Conservation (phyloP, 306 rosid genomes). For the Cucumis cinereus region DNA sequence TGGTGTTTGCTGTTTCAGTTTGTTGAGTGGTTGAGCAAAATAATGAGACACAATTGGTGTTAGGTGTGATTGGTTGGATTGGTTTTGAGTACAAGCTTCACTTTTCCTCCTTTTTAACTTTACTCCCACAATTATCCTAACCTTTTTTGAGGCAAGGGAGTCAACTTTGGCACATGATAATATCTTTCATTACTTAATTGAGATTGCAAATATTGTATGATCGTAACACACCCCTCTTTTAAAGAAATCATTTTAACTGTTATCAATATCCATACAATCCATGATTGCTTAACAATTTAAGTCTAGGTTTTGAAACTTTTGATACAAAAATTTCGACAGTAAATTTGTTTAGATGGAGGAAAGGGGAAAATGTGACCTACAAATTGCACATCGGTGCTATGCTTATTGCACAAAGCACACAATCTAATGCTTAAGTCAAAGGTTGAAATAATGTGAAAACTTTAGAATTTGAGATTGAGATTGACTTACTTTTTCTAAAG, state of each 20-base stretch:
- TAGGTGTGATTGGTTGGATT: conserved; percentile 14
- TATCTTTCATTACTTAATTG: background rate
- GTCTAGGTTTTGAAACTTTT: background rate
- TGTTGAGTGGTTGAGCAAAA: conserved; percentile 11
- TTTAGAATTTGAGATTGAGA: too few species aligned
- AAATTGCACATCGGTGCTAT: too few species aligned
- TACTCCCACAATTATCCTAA: background rate
- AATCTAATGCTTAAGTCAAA: too few species aligned
- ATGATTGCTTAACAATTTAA: background rate
- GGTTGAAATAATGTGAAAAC: too few species aligned
- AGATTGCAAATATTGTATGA: background rate
- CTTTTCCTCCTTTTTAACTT: background rate
- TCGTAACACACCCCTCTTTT: background rate
- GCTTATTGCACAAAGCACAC: too few species aligned
- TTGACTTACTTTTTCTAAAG: too few species aligned
- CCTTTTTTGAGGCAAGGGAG: background rate
- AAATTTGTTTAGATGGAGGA: too few species aligned
- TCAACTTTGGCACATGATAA: background rate
- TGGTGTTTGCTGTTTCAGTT: background rate
- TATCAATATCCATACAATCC: background rate
- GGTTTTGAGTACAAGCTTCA: background rate
- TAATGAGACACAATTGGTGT: conserved; percentile 13
- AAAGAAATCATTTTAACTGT: background rate
- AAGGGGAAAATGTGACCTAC: too few species aligned
- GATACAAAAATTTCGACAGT: too few species aligned